Evolutionary conservation across 2,329 filamentous ascomycete genomes (phyloP).

Genomic region (Passalora sequoiae): DNA sequence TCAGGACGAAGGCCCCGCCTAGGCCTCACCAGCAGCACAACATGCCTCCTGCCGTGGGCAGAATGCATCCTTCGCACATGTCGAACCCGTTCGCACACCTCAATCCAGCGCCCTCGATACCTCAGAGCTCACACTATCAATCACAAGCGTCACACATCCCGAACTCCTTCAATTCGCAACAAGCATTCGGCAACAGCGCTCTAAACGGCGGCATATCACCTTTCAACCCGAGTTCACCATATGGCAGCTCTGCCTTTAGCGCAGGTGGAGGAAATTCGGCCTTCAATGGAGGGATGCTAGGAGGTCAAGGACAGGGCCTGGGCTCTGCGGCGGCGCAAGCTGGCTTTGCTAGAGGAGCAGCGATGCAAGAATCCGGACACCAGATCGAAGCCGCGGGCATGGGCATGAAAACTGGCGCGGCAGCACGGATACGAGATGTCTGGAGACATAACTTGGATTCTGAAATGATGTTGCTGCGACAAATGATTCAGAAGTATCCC

Average conservation of each 20-base stretch:
- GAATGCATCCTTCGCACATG: conserved; percentile 55
- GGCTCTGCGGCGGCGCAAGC: conserved; percentile 83
- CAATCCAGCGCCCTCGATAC: conserved; percentile 41
- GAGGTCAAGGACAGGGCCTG: conserved; percentile 56
- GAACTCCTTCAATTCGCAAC: conserved; percentile 40
- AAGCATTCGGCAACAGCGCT: conserved; percentile 32
- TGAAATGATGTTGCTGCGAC: conserved; percentile 80
- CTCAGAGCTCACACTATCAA: conserved; percentile 28
- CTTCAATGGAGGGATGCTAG: conserved; percentile 31
- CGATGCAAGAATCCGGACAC: conserved; percentile 44
- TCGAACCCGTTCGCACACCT: conserved; percentile 57
- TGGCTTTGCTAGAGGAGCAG: conserved; percentile 72
- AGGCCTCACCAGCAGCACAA: conserved; percentile 22
- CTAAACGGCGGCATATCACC: conserved; percentile 38
- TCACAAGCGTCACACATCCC: conserved; percentile 28
- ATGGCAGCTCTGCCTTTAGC: conserved; percentile 30
- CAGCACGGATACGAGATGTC: conserved; percentile 86
- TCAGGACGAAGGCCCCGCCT: too few species aligned
- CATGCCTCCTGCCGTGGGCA: conserved; percentile 56
- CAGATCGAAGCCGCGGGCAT: conserved; percentile 25
- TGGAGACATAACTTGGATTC: conserved; percentile 89
- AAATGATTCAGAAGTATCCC: conserved; percentile 82
- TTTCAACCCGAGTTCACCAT: conserved; percentile 30
- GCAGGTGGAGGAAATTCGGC: conserved; percentile 24
- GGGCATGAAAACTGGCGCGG: conserved; percentile 55